phyloP scores from a whole-genome alignment of 768 basidiomycete genomes.

The Cystofilobasidium macerans region DNA sequence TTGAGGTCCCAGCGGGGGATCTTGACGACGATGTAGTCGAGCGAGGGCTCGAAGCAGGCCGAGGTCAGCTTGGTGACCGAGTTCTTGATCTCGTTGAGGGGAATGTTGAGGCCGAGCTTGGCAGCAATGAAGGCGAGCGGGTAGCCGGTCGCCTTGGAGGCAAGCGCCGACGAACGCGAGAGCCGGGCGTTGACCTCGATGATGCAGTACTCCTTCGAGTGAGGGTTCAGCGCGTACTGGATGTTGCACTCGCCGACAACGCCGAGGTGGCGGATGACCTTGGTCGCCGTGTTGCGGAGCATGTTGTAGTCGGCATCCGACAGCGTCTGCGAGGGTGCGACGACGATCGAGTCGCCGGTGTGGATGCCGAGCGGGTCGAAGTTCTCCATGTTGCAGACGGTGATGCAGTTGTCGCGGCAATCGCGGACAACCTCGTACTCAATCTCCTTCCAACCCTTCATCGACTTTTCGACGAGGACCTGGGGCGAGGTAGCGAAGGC shows the following conservation, averaged over 20 bases:
- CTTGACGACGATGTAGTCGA: slow-evolving; percentile 99
- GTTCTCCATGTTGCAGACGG: slow-evolving; percentile 65
- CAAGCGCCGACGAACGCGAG: slow-evolving; percentile 54
- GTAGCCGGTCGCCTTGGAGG: slow-evolving; percentile 98
- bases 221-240: slow-evolving; percentile 93
- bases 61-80: slow-evolving; percentile 99
- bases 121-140: slow-evolving; percentile 98
- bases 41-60: slow-evolving; percentile 95
- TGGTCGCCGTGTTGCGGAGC: slow-evolving; percentile 93
- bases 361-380: slow-evolving; percentile 98
- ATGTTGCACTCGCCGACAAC: slow-evolving; percentile 63
- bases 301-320: slow-evolving; percentile 98
- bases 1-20: slow-evolving; percentile 99
- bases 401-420: slow-evolving; percentile 96
- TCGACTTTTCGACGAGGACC: slow-evolving; percentile 88
- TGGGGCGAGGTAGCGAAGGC: slow-evolving; percentile 83
- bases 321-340: slow-evolving; percentile 93
- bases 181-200: slow-evolving; percentile 43
- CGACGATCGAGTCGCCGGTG: slow-evolving; percentile 98
- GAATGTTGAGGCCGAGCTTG: slow-evolving; percentile 94
- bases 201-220: slow-evolving; percentile 85
- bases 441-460: slow-evolving; percentile 99
- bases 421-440: slow-evolving; percentile 99
- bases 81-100: slow-evolving; percentile 93
- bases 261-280: slow-evolving; percentile 60